Percentiles rank a stretch among this genome's conserved stretches.
These are phyloP conservation scores for Rhinocladiella mackenziei DNA, from an alignment of 2,329 filamentous ascomycete genomes.

Conservation along the genomic window DNA sequence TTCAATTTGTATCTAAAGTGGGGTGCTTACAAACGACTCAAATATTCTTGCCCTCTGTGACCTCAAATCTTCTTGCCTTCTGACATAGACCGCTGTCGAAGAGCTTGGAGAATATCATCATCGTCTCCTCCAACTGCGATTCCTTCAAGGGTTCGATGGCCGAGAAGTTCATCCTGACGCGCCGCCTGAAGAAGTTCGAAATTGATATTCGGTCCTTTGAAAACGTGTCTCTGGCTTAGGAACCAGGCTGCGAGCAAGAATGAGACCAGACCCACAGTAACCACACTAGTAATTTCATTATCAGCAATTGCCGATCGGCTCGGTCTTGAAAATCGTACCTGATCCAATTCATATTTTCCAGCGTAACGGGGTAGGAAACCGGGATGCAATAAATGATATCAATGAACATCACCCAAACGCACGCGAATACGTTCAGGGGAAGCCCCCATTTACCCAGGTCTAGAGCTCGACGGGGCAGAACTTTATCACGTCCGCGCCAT, in stretches of 20 bases:
- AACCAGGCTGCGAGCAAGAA: conserved; percentile 8
- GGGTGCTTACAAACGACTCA: no score
- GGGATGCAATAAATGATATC: conserved; percentile 34
- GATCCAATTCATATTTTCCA: conserved; percentile 19
- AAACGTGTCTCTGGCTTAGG: conserved; percentile 8
- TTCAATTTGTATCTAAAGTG: no score
- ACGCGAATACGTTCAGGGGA: conserved; percentile 34
- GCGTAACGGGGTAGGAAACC: conserved; percentile 22
- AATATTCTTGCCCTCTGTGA: no score
- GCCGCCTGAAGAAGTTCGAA: conserved; percentile 10
- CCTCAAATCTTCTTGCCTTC: no score
- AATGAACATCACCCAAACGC: conserved; percentile 30
- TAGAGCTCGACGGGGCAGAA: conserved; percentile 43
- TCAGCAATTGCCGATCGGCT: no score
- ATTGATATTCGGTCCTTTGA: conserved; percentile 16
- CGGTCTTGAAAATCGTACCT: no score
- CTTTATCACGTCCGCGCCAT: conserved; percentile 41
- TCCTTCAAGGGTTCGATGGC: no score
- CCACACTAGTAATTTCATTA: no score
- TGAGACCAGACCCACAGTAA: not conserved
- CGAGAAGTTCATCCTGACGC: conserved; percentile 12
- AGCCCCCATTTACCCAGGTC: conserved; percentile 44
- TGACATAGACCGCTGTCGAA: no score
- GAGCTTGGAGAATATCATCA: no score
- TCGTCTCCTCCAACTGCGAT: no score